Base-by-base conservation (phyloP, 2,329 filamentous ascomycete species). In the Capronia epimyces region DNA sequence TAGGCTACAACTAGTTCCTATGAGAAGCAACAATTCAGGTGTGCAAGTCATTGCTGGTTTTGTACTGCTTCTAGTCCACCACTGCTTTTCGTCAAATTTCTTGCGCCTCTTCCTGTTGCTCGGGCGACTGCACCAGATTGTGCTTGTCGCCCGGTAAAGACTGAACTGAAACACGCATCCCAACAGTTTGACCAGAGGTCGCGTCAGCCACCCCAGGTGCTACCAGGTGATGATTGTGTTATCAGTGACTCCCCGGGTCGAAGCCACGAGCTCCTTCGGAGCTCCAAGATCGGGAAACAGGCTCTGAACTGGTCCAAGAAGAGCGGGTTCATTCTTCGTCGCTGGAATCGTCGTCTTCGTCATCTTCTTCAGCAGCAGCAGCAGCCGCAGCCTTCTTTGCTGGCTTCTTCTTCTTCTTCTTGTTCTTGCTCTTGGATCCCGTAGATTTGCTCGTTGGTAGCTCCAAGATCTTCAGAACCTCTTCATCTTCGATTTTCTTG, bases 401-500 rank as follows among this genome's bases (percentile, higher is more conserved):
- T 45, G 65, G 59, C 77, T 86, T 82, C 80, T 87, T 89, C 81
- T 90, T 94, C 79, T 89, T 91, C 77, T 87, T 93, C 77, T 89
- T 89, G 67, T 89, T 90, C 69, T 90, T 89, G 74, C 87, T 87
- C 74, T 87, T 88, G 60, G 84, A 77, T 46, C 73, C 73, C 37
- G 75, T 74, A 18, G 76, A 73, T 66, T 79, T 81, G 55, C 76
- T 74, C 63, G 95, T 73, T 25, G 91, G 91, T 71, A 87, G 87
- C 74, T 93, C 89, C 45, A 98, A 80, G 59, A 97, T 91, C 78
- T 93, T 88, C 63, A 97, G 82, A 60, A 98, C 79, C 75, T 97
- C 91, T 75, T 95, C 89, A 60, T 97, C 91, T 60, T 83, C 85
- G 66, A 98, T 95, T 81, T 96, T 96, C 82, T 97, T 97, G 71